Evolutionary conservation across 192 early-diverging fungal genomes (phyloP).

Genomic region (Coemansia furcata): DNA sequence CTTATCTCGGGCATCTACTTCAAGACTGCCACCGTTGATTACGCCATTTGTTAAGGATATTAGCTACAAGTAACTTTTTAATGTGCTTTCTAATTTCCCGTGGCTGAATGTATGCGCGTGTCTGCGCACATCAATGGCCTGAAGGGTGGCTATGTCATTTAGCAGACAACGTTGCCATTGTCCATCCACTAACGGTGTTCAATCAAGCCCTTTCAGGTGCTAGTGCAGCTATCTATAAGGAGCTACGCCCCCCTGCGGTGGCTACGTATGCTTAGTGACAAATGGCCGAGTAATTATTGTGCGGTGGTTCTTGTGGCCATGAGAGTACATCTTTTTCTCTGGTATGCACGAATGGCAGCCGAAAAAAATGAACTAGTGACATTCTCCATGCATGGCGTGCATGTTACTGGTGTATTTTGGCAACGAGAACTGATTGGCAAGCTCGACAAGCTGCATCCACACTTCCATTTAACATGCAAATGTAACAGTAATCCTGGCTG

Average conservation of each 20-base stretch:
- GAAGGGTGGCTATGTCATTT: background rate
- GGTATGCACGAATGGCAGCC: background rate
- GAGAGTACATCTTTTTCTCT: background rate
- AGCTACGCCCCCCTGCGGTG: background rate
- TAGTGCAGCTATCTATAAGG: background rate
- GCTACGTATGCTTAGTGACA: background rate
- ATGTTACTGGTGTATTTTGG: background rate
- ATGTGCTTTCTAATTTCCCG: background rate
- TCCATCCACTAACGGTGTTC: background rate
- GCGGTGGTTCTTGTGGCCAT: background rate
- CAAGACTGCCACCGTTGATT: constrained; percentile 28
- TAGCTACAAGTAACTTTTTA: background rate
- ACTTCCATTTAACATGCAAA: background rate
- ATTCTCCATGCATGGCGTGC: background rate
- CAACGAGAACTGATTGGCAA: background rate
- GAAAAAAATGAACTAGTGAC: background rate
- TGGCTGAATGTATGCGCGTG: constrained; percentile 5
- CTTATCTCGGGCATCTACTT: constrained; percentile 47
- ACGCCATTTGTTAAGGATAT: constrained; percentile 8
- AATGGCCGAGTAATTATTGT: background rate
- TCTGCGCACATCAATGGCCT: background rate
- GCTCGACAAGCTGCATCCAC: background rate
- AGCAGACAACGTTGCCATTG: background rate
- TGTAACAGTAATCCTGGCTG: background rate
- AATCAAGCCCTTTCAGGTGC: constrained; percentile 8